Evolutionary conservation across 257 asterid genomes (phyloP).

Genomic region (Lycium ferocissimum): DNA sequence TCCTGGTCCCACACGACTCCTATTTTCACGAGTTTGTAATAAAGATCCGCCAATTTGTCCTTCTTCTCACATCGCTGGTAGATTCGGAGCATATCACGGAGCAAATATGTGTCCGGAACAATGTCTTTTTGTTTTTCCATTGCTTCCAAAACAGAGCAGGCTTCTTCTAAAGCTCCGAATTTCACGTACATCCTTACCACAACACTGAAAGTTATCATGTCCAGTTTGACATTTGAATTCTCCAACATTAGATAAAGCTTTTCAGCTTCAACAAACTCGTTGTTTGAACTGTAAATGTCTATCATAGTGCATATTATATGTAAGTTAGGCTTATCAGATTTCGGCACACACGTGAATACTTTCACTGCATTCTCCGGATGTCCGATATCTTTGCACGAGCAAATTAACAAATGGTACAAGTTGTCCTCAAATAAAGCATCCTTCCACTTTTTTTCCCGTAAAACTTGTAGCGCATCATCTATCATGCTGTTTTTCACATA

Average conservation of each 20-base stretch:
- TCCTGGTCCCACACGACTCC: constrained; percentile 79
- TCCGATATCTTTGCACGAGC: constrained; percentile 83
- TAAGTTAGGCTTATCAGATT: constrained; percentile 65
- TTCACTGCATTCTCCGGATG: constrained; percentile 63
- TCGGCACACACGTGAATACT: constrained; percentile 70
- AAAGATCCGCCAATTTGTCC: constrained; percentile 65
- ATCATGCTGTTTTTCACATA: constrained; percentile 68
- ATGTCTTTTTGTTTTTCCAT: constrained; percentile 68
- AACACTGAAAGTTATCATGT: constrained; percentile 77
- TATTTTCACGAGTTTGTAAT: constrained; percentile 66
- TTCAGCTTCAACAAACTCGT: constrained; percentile 67
- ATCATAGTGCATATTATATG: constrained; percentile 86
- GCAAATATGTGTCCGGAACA: constrained; percentile 81
- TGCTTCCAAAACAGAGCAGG: constrained; percentile 62
- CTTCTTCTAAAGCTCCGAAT: constrained; percentile 65
- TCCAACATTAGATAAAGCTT: constrained; percentile 59
- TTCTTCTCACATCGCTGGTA: constrained; percentile 70
- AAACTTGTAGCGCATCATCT: constrained; percentile 65
- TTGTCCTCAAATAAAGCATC: constrained; percentile 80
- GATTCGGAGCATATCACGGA: constrained; percentile 84
- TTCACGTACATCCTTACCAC: constrained; percentile 77
- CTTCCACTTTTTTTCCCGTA: constrained; percentile 69
- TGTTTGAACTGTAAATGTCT: constrained; percentile 69
- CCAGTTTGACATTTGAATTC: constrained; percentile 58
- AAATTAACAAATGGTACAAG: constrained; percentile 79